phyloP scores from a whole-genome alignment of 192 early-diverging fungal species.

The Linnemannia exigua region DNA sequence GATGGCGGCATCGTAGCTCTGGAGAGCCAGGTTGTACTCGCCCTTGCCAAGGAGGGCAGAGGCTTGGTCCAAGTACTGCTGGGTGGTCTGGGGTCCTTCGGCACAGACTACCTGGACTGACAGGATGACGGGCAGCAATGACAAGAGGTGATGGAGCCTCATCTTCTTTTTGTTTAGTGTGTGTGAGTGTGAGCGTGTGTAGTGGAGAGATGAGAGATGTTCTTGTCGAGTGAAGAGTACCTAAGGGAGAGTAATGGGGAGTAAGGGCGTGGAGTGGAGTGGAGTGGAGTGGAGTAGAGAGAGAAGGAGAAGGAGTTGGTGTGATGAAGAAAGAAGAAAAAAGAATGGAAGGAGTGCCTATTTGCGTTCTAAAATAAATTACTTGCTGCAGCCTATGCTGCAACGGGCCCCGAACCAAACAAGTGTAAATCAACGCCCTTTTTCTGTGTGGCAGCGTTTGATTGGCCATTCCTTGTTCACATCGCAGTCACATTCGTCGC shows the following conservation, averaged over 20 bases:
- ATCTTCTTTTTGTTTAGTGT: conserved; percentile 9
- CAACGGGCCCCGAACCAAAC: neutral
- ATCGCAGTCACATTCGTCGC: neutral
- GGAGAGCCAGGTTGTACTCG: conserved; percentile 71
- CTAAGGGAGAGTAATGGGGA: neutral
- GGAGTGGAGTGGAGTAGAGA: neutral
- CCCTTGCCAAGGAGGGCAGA: conserved; percentile 55
- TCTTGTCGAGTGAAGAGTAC: neutral
- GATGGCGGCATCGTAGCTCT: conserved; percentile 75
- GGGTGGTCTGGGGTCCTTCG: conserved; percentile 47
- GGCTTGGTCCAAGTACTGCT: conserved; percentile 62
- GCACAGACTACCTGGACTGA: conserved; percentile 37
- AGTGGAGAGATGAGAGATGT: neutral
- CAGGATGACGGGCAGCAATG: conserved; percentile 38
- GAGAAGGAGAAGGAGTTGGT: neutral
- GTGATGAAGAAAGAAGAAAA: neutral
- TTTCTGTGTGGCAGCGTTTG: conserved; percentile 3
- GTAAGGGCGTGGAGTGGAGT: neutral
- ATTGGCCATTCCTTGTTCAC: neutral
- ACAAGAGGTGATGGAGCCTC: conserved; percentile 45
- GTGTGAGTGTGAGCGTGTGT: neutral
- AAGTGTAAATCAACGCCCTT: neutral
- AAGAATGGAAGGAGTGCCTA: neutral
- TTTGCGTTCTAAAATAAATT: neutral
- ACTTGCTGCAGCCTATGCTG: neutral